Evolutionary conservation across 2,329 filamentous ascomycete species (phyloP).

Genomic region (Ascosphaera acerosa): DNA sequence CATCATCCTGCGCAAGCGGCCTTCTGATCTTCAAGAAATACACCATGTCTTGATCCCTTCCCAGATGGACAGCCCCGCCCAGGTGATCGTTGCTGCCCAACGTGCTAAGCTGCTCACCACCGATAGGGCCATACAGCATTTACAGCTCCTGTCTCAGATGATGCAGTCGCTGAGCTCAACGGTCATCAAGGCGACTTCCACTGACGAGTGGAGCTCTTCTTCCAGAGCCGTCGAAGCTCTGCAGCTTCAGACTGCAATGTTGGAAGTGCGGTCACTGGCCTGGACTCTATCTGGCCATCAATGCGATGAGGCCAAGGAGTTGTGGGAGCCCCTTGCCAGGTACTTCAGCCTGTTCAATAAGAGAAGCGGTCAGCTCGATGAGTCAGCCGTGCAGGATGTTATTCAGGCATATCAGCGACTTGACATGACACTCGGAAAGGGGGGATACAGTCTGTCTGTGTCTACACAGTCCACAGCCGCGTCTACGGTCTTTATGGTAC

Average conservation of each 20-base stretch:
- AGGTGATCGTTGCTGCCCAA: constrained; percentile 15
- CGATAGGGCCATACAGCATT: constrained; percentile 19
- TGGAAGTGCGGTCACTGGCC: constrained; percentile 17
- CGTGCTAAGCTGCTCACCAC: constrained; percentile 13
- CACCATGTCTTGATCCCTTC: constrained; percentile 11
- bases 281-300: constrained; percentile 19
- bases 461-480: constrained; percentile 9
- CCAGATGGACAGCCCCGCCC: constrained; percentile 15
- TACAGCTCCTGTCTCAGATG: constrained; percentile 20
- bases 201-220: too few relatives aligned
- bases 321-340: constrained; percentile 19
- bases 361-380: constrained; percentile 12
- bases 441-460: constrained; percentile 7
- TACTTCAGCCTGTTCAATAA: constrained; percentile 16
- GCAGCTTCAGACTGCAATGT: constrained; percentile 17
- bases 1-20: constrained; percentile 12
- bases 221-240: constrained; percentile 12
- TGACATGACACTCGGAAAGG: constrained; percentile 10
- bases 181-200: too few relatives aligned
- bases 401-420: constrained; percentile 15
- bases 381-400: constrained; percentile 14
- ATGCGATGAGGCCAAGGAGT: constrained; percentile 18
- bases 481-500: constrained; percentile 12
- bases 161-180: too few relatives aligned
- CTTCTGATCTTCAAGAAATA: constrained; percentile 12